Conservation (phyloP, 306 rosid species). For the Quercus variabilis region DNA sequence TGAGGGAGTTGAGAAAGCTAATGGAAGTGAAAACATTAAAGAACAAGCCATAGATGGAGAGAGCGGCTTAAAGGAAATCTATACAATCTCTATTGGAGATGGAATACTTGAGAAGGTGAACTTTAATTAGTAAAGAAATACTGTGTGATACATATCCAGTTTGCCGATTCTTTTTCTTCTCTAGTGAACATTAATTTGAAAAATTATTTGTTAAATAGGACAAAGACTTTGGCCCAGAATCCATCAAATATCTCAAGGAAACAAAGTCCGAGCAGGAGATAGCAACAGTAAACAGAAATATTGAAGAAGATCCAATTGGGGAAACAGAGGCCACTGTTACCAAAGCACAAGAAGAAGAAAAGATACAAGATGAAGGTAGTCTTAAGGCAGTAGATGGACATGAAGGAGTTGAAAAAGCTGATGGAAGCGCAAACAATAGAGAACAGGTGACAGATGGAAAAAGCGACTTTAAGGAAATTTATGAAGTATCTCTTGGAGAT, state of each 20-base stretch:
- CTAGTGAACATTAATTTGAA: background rate
- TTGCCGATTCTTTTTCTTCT: too few relatives aligned
- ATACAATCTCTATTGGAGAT: background rate
- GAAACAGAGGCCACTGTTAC: too few relatives aligned
- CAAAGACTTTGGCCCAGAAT: background rate
- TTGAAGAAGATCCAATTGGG: background rate
- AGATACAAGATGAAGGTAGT: background rate
- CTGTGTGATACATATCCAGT: background rate
- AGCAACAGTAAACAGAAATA: background rate
- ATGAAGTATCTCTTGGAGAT: background rate
- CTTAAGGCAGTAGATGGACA: too few relatives aligned
- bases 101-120: conserved; percentile 18
- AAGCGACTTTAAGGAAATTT: too few relatives aligned
- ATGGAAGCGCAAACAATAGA: background rate
- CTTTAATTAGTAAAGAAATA: background rate
- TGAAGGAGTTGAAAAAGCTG: background rate
- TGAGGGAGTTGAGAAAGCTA: background rate
- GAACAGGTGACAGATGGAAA: background rate
- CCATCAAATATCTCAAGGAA: background rate
- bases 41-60: background rate
- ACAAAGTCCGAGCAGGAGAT: background rate
- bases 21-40: conserved; percentile 17
- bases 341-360: background rate
- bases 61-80: background rate
- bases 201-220: too few relatives aligned